Base-by-base conservation (phyloP, 2,329 filamentous ascomycete genomes). In the Septoria petroselini region DNA sequence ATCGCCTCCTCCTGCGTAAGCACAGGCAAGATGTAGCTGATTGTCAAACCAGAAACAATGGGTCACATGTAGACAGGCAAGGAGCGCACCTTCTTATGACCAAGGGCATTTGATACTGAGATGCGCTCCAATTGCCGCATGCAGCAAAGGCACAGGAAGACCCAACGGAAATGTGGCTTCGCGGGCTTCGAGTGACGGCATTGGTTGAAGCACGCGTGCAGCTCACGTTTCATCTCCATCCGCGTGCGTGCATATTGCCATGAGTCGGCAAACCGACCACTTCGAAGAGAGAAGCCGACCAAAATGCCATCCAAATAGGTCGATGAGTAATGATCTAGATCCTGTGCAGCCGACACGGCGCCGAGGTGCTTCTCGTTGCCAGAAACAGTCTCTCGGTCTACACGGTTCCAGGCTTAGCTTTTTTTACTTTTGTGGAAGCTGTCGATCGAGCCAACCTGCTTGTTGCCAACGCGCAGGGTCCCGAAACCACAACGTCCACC, bases 401-500 rank as follows among this genome's bases (percentile, higher is more conserved):
- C 31, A 42, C 40, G 40, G 25, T 33, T 42, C 40, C 27, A 30
- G 40, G 40, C 40, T 33, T 41, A 30, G n/a, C n/a, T n/a, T n/a
- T n/a, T n/a, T n/a, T n/a, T n/a, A n/a, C n/a, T n/a, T n/a, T n/a
- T n/a, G n/a, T n/a, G n/a, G 23, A 29, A 42, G 18, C 40, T 6
- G 40, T 33, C 40, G 40, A 42, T 42, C 25, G 18, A 27, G 5
- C 23, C 23, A 27, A 27, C 23, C 9, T 27, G 5, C 23, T 5
- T 9, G 40, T 27, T 27, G 40, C 40, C 25, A 25, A 42, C 8
- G 40, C 40, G 40, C 40, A 42, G 40, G 40, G 40, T 42, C 30
- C 14, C 30, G 40, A 42, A 42, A 42, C 40, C 23, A 42, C 40
- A 31, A 27, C 27, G 21, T 17, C 30, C 40, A 25, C 25, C 27